These are phyloP conservation scores for Capsicum rhomboideum DNA, from an alignment of 257 asterid species.

Conservation along the genomic window DNA sequence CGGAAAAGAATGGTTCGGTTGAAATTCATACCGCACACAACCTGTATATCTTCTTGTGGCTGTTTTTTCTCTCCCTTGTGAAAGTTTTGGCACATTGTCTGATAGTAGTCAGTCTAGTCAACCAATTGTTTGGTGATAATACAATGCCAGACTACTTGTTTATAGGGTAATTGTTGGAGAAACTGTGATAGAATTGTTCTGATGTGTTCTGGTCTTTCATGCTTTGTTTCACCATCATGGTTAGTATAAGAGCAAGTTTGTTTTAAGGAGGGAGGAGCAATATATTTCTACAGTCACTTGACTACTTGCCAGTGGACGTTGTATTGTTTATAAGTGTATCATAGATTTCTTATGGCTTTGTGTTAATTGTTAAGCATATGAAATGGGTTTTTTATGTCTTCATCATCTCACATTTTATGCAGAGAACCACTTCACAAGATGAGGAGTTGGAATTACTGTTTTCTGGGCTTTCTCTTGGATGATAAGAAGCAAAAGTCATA, in stretches of 20 bases:
- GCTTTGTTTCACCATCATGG: not conserved
- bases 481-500: not conserved
- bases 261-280: not conserved
- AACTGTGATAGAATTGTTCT: not conserved
- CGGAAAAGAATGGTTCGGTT: not conserved
- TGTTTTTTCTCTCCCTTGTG: not conserved
- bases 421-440: conserved; percentile 70
- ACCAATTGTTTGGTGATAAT: not conserved
- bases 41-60: not conserved
- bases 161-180: not conserved
- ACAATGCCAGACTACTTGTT: not conserved
- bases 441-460: conserved; percentile 82
- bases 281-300: not conserved
- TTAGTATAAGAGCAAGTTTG: not conserved
- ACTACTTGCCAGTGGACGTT: not conserved
- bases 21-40: not conserved
- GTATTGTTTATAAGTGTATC: not conserved
- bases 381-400: not conserved
- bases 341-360: not conserved
- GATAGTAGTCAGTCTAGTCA: not conserved
- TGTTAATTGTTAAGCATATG: not conserved
- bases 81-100: not conserved
- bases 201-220: not conserved
- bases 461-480: conserved; percentile 66
- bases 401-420: conserved; percentile 15